Percentiles rank a stretch among this genome's conserved stretches.
Conservation (phyloP, 1,284 basidiomycete genomes). For the Ceratobasidium papillatum region DNA sequence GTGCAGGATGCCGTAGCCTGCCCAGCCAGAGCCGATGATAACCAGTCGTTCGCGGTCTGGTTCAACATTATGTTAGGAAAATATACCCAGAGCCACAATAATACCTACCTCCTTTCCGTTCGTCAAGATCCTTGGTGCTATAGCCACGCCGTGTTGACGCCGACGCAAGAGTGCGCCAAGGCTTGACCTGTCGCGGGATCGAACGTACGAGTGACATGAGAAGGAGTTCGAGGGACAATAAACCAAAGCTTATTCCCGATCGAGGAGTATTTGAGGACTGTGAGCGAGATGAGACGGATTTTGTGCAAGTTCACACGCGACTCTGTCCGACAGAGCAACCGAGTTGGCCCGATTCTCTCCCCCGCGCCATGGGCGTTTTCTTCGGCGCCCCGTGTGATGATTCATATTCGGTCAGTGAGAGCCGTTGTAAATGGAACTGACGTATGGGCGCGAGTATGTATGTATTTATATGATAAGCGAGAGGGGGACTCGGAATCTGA, state of each 20-base stretch:
- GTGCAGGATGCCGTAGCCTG: conserved; percentile 37
- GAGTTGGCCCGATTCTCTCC: conserved; percentile 19
- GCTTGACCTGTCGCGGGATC: neutral
- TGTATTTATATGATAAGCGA: too few relatives aligned
- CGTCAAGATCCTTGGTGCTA: conserved; percentile 23
- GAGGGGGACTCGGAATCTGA: too few relatives aligned
- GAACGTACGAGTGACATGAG: conserved; percentile 24
- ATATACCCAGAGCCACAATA: neutral
- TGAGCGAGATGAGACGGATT: conserved; percentile 21
- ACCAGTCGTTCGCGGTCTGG: conserved; percentile 30
- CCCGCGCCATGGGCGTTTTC: neutral
- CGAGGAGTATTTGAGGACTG: conserved; percentile 17
- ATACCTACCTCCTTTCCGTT: conserved; percentile 26
- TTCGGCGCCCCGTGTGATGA: conserved; percentile 26
- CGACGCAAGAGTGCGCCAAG: neutral
- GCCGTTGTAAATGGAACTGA: neutral
- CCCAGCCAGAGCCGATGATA: conserved; percentile 40
- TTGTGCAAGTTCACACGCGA: conserved; percentile 32
- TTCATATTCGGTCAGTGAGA: neutral
- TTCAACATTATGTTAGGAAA: neutral
- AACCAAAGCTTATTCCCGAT: neutral
- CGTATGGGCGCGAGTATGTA: neutral
- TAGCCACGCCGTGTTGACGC: neutral
- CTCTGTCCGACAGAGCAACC: conserved; percentile 30
- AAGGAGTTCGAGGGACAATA: neutral